A percentile compares a stretch with the other conserved stretches of the same genome.
Conservation (phyloP, 2,329 filamentous ascomycete genomes). For the Fusarium sp. region DNA sequence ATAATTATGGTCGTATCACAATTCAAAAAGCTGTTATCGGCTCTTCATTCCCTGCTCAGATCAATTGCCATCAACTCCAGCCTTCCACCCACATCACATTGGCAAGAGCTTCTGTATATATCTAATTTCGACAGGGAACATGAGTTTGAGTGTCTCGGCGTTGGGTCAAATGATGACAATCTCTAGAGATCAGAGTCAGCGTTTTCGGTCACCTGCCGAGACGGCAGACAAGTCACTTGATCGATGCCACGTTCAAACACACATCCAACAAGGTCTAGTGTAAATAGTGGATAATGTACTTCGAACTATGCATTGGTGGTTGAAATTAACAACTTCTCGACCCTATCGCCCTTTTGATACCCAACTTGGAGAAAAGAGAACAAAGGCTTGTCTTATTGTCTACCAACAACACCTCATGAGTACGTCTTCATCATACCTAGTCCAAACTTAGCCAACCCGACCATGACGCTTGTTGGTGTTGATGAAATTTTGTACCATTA, state of each 20-base stretch:
- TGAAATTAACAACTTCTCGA: not conserved
- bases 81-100: not conserved
- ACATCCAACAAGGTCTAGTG: not conserved
- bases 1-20: not conserved
- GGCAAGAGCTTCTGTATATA: not conserved
- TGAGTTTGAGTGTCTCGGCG: constrained; percentile 1
- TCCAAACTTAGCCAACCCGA: not conserved
- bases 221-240: constrained; percentile 15
- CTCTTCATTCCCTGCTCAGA: not conserved
- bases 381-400: not conserved
- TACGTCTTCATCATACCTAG: not conserved
- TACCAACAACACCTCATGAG: not conserved
- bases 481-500: not conserved
- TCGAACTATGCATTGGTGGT: not conserved
- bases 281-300: not conserved
- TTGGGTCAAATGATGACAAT: constrained; percentile 20
- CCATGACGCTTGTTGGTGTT: not conserved
- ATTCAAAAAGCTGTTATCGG: not conserved
- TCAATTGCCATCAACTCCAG: not conserved
- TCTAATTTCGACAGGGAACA: not conserved
- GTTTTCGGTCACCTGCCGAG: constrained; percentile 17
- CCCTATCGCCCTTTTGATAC: not conserved
- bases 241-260: not conserved
- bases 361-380: not conserved
- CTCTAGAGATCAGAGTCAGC: constrained; percentile 5